Base-by-base conservation (phyloP, 1,284 basidiomycete species). In the Naganishia cerealis region DNA sequence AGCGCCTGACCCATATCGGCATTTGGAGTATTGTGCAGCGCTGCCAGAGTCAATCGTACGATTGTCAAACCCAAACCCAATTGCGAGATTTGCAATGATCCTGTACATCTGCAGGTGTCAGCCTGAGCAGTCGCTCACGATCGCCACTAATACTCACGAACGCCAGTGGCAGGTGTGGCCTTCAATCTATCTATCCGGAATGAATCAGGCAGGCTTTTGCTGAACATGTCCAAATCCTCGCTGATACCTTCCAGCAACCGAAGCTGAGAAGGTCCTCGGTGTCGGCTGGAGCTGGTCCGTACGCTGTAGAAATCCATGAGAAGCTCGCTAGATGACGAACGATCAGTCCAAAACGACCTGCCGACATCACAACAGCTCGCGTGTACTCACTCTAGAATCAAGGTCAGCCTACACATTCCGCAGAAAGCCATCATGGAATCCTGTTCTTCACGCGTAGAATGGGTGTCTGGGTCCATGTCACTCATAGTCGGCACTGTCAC, bases 1-100 rank as follows among this genome's bases (percentile, higher is more conserved):
- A 72, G 62, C 0, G 71, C 67, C 3, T 70, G 55, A 0, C 65
- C 55, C 1, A 29, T 57, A 24, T 72, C 72, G 0, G 69, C 55
- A 0, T 57, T 21, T 1, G 66, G 57, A 1, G 53, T 52, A 8
- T 48, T 50, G 13, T 65, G 55, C 24, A 74, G 21, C 0, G 58
- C 53, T 3, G 74, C 71, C 2, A 76, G 43, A 1, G 71, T 65
- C 8, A 76, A 63, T 0, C 74, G 74, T 29, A 74, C 69, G 0
- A 73, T 58, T 12, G 75, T 67, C 18, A 75, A 57, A 10, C 57
- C 48, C 7, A 76, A 54, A 12, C 75, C 76, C 10, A 72, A 61
- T 9, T 73, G 57, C 8, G 74, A 75, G 1, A 78, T 56, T 56
- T 74, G 75, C 18, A 74, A 68, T 0, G 76, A 77, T 6, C 72